Evolutionary conservation across 768 basidiomycete species (phyloP).

Genomic region (Russula olivacea): DNA sequence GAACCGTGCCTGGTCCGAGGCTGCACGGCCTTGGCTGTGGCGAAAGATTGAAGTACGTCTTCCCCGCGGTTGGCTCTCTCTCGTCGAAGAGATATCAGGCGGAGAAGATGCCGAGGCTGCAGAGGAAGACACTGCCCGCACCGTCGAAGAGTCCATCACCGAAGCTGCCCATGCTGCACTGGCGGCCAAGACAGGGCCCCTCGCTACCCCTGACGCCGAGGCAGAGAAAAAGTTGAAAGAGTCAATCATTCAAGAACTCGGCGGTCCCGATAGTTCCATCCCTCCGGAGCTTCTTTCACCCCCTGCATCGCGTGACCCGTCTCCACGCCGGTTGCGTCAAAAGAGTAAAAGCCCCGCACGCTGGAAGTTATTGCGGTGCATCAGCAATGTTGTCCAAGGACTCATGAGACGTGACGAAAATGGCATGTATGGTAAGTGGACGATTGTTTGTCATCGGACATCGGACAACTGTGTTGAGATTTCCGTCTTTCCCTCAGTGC

Average conservation of each 20-base stretch:
- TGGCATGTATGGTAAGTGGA: constrained; percentile 62
- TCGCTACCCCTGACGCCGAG: constrained; percentile 13
- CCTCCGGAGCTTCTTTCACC: constrained; percentile 73
- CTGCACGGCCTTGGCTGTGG: constrained; percentile 89
- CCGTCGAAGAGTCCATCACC: constrained; percentile 62
- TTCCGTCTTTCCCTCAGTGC: constrained; percentile 41
- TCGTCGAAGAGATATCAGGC: constrained; percentile 74
- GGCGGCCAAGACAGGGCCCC: constrained; percentile 33
- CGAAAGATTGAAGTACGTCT: constrained; percentile 75
- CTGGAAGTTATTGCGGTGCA: constrained; percentile 76
- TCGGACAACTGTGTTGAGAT: not conserved
- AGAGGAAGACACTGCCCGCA: constrained; percentile 51
- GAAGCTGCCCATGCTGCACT: constrained; percentile 60
- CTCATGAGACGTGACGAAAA: constrained; percentile 57
- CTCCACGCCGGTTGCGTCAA: constrained; percentile 64
- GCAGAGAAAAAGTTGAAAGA: constrained; percentile 42
- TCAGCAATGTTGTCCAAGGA: constrained; percentile 71
- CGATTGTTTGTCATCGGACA: constrained; percentile 18
- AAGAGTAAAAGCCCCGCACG: constrained; percentile 80
- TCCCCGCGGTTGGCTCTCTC: constrained; percentile 76
- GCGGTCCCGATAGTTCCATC: constrained; percentile 62
- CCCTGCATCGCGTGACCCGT: constrained; percentile 75
- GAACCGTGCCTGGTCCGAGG: constrained; percentile 70
- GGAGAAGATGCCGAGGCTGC: constrained; percentile 50
- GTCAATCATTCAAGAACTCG: constrained; percentile 38